phyloP scores from a whole-genome alignment of 2,329 filamentous ascomycete species.

The Monosporascus cannonballus region DNA sequence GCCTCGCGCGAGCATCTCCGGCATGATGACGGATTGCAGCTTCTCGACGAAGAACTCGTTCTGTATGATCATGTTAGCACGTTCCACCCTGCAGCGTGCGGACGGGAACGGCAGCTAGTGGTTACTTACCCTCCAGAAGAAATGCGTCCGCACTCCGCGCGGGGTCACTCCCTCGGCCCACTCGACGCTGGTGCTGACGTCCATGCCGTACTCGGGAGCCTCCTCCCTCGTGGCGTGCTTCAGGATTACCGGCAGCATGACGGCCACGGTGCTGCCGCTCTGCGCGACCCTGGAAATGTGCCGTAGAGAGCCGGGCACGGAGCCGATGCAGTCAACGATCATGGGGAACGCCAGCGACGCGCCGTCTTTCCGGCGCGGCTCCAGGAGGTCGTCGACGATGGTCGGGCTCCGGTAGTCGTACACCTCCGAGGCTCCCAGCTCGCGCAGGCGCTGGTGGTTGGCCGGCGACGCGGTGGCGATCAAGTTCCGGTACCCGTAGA shows the following conservation, averaged over 20 bases:
- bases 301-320: slow-evolving; percentile 36
- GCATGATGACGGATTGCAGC: slow-evolving; percentile 49
- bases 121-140: slow-evolving; percentile 40
- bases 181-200: slow-evolving; percentile 32
- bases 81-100: too few species aligned
- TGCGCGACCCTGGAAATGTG: slow-evolving; percentile 46
- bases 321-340: slow-evolving; percentile 52
- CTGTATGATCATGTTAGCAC: slow-evolving; percentile 22
- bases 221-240: slow-evolving; percentile 41
- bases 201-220: slow-evolving; percentile 49
- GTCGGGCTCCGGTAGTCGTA: slow-evolving; percentile 40
- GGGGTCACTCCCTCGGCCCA: slow-evolving; percentile 49
- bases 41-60: slow-evolving; percentile 50
- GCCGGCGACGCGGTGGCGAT: slow-evolving; percentile 39
- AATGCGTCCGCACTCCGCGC: slow-evolving; percentile 50
- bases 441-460: slow-evolving; percentile 37
- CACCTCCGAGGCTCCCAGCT: slow-evolving; percentile 36
- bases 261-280: slow-evolving; percentile 44
- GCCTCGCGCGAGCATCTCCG: slow-evolving; percentile 34
- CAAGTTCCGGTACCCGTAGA: slow-evolving; percentile 47
- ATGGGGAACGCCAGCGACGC: slow-evolving; percentile 30
- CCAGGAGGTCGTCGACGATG: slow-evolving; percentile 27
- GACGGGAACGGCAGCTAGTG: too few species aligned
- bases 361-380: slow-evolving; percentile 11
- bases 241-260: slow-evolving; percentile 55